Percentiles rank a stretch among this genome's conserved stretches.
Evolutionary conservation across 2,329 filamentous ascomycete species (phyloP).

Genomic region (Biscogniauxia sp.): DNA sequence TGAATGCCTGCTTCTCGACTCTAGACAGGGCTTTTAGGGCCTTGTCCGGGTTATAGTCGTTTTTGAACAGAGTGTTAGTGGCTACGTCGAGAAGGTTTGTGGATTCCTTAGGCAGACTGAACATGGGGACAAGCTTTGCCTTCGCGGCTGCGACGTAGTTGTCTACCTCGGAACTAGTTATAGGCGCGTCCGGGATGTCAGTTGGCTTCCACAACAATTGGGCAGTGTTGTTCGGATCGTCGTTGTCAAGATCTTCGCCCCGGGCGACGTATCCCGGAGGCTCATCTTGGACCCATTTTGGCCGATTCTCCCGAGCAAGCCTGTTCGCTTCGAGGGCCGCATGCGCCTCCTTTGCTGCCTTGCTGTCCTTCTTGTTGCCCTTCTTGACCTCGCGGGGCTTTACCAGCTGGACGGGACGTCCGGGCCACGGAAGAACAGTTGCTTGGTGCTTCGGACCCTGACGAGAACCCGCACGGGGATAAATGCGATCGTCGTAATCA

Average conservation of each 20-base stretch:
- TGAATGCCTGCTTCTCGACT: conserved; percentile 69
- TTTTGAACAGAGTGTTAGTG: conserved; percentile 67
- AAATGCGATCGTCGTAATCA: conserved; percentile 96
- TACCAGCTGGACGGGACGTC: conserved; percentile 82
- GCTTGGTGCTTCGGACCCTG: conserved; percentile 91
- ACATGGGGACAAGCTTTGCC: conserved; percentile 53
- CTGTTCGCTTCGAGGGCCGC: conserved; percentile 82
- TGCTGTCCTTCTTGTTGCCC: conserved; percentile 73
- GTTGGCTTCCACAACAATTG: conserved; percentile 78
- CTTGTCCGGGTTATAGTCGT: conserved; percentile 67
- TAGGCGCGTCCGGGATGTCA: conserved; percentile 45
- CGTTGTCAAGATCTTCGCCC: conserved; percentile 71
- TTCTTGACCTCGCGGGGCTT: conserved; percentile 86
- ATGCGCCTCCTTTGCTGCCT: conserved; percentile 74
- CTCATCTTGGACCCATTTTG: conserved; percentile 92
- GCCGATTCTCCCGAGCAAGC: conserved; percentile 72
- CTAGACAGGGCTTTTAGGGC: conserved; percentile 69
- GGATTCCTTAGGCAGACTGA: conserved; percentile 71
- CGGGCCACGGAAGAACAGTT: conserved; percentile 79
- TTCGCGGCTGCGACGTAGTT: conserved; percentile 73
- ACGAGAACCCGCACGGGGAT: conserved; percentile 89
- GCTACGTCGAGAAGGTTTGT: conserved; percentile 90
- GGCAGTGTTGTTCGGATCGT: conserved; percentile 73
- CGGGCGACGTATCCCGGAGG: conserved; percentile 81
- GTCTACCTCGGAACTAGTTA: conserved; percentile 60